Evolutionary conservation across 768 basidiomycete species (phyloP).

Genomic region (Lactifluus piperatus): DNA sequence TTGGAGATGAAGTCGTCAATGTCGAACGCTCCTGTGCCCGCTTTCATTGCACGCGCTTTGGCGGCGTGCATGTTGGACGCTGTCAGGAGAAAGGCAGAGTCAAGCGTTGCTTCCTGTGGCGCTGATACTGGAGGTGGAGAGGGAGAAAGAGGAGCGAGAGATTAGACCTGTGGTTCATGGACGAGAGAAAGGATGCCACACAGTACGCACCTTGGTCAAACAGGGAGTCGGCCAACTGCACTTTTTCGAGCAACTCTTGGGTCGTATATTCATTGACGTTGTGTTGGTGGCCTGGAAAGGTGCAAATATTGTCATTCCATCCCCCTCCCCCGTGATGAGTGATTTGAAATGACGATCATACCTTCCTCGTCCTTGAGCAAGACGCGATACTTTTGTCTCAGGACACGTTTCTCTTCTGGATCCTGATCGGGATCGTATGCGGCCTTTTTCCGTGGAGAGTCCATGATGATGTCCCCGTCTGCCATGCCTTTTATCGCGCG

Average conservation of each 20-base stretch:
- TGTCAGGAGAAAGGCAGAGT: slow-evolving; percentile 72
- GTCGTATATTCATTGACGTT: slow-evolving; percentile 50
- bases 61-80: slow-evolving; percentile 73
- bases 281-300: slow-evolving; percentile 28
- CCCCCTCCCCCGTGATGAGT: not conserved
- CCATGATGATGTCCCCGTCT: slow-evolving; percentile 12
- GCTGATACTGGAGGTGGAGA: slow-evolving; percentile 3
- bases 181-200: not conserved
- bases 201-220: slow-evolving; percentile 48
- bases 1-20: slow-evolving; percentile 82
- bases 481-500: slow-evolving; percentile 3
- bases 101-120: slow-evolving; percentile 75
- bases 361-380: slow-evolving; percentile 37
- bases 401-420: slow-evolving; percentile 64
- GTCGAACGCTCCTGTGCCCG: slow-evolving; percentile 84
- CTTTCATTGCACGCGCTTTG: slow-evolving; percentile 87
- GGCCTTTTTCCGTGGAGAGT: slow-evolving; percentile 24
- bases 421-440: slow-evolving; percentile 81
- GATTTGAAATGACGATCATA: not conserved
- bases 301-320: not conserved
- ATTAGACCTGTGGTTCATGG: not conserved
- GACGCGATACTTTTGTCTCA: slow-evolving; percentile 66
- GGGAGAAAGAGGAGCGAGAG: not conserved
- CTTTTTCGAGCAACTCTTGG: slow-evolving; percentile 45
- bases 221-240: slow-evolving; percentile 49